Conservation (phyloP, 768 basidiomycete genomes). For the Glaciozyma martinii region DNA sequence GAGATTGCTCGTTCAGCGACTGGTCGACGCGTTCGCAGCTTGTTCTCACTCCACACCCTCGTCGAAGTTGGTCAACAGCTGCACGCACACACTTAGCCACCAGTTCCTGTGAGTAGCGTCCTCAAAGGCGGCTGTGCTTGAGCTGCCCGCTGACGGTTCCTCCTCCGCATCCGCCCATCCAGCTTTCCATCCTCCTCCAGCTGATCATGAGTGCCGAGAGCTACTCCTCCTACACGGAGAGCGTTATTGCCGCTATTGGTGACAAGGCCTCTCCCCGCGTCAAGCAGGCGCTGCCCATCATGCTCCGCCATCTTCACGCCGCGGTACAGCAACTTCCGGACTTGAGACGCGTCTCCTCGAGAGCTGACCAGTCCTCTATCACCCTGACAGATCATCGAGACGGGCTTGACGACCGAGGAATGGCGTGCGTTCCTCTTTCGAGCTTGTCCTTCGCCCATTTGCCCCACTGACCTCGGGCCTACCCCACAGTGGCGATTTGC, state of each 20-base stretch:
- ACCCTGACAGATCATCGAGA: constrained; percentile 21
- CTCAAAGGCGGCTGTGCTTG: no score
- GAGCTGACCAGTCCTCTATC: background rate
- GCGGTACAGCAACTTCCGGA: constrained; percentile 6
- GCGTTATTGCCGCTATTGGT: constrained; percentile 16
- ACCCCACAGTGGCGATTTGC: constrained; percentile 20
- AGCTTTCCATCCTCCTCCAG: no score
- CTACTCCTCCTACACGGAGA: constrained; percentile 11
- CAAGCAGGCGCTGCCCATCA: constrained; percentile 37
- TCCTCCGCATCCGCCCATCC: no score
- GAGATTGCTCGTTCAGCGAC: no score
- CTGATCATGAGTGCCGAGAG: background rate
- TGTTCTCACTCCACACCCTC: no score
- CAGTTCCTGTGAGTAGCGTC: no score
- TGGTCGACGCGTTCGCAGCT: no score
- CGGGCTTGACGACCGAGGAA: constrained; percentile 32
- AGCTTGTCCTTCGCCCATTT: background rate
- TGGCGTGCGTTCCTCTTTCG: constrained; percentile 21
- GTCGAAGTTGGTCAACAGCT: no score
- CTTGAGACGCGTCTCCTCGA: background rate
- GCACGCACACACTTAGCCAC: no score
- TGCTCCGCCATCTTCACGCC: constrained; percentile 34
- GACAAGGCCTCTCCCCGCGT: constrained; percentile 32
- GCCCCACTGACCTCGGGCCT: no score
- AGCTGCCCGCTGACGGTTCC: no score